Evolutionary conservation across 2,329 filamentous ascomycete species (phyloP), one percentile per base, ranked within the genome.

Genomic region (Setomelanomma holmii): DNA sequence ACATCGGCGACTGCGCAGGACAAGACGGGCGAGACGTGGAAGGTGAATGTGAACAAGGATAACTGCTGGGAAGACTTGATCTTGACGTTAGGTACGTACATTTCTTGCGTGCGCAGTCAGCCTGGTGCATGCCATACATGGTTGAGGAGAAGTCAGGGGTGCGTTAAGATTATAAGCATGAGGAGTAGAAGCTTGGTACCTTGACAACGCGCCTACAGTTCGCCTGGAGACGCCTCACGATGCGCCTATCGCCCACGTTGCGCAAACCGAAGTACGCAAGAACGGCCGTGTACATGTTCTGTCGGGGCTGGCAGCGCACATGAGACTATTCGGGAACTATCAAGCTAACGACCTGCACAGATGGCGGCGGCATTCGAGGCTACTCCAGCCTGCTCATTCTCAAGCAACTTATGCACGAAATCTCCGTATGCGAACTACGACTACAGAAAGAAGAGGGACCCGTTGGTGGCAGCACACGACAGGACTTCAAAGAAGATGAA

Each of bases 361-460:
- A 82, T 67, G 80, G 80, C 43, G 80, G 80, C 30, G 79, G 80
- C 5, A 81, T 82, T 34, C 72, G 80, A 50, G 80, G 80, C 53
- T 82, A 81, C 67, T 79, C 78, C 48, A 80, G 76, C 61, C 71
- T 82, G 39, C 63, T 81, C 44, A 82, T 82, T 21, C 61, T 82
- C 36, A 70, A 80, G 58, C 73, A 67, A 16, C 70, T 82, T 51
- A 81, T 82, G 78, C 77, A 77, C 60, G 76, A 80, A 56, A 67
- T 82, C 39, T 76, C 75, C 54, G 39, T 69, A 59, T 79, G 76
- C 68, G 79, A 81, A 61, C 62, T 67, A 47, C 71, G 68, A 45
- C 42, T 80, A 23, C 75, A 79, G 49, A 64, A 69, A 24, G 70
- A 77, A 87, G 70, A 75, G 38, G 69, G 72, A 4, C 71, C 71